phyloP scores from a whole-genome alignment of 2,329 filamentous ascomycete genomes.

The Talaromyces sp. region DNA sequence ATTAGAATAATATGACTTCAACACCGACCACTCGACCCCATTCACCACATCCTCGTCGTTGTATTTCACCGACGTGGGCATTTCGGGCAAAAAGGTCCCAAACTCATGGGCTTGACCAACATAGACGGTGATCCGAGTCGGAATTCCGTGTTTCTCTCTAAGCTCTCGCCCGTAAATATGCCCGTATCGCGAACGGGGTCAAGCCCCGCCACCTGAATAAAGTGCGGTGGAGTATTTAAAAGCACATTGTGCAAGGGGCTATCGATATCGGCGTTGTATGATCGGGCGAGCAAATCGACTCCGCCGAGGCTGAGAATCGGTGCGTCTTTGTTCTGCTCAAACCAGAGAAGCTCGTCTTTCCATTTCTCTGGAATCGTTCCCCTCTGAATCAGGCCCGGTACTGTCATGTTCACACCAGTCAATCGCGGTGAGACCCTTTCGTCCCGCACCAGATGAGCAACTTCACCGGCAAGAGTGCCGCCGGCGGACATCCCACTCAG shows the following conservation, averaged over 20 bases:
- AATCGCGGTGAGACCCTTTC: background rate
- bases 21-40: slow-evolving; percentile 5
- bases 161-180: slow-evolving; percentile 22
- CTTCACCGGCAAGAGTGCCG: background rate
- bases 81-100: slow-evolving; percentile 23
- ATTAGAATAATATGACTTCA: too few species aligned
- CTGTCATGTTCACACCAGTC: background rate
- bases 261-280: background rate
- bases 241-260: background rate
- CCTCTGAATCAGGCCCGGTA: background rate
- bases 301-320: background rate
- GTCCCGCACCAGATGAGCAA: background rate
- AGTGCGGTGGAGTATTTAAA: slow-evolving; percentile 17
- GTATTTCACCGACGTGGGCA: slow-evolving; percentile 19
- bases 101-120: slow-evolving; percentile 29
- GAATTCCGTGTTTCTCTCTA: slow-evolving; percentile 19
- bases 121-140: slow-evolving; percentile 26
- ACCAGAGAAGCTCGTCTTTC: background rate
- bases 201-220: slow-evolving; percentile 23
- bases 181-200: slow-evolving; percentile 24
- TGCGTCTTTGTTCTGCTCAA: slow-evolving; percentile 1
- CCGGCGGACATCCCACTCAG: slow-evolving; percentile 7
- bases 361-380: background rate
- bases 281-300: background rate
- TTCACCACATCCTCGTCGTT: slow-evolving; percentile 18